A percentile compares a stretch with the other conserved stretches of the same genome.
These are phyloP conservation scores for Boletus patriciae DNA, from an alignment of 768 basidiomycete species.

Conservation along the genomic window DNA sequence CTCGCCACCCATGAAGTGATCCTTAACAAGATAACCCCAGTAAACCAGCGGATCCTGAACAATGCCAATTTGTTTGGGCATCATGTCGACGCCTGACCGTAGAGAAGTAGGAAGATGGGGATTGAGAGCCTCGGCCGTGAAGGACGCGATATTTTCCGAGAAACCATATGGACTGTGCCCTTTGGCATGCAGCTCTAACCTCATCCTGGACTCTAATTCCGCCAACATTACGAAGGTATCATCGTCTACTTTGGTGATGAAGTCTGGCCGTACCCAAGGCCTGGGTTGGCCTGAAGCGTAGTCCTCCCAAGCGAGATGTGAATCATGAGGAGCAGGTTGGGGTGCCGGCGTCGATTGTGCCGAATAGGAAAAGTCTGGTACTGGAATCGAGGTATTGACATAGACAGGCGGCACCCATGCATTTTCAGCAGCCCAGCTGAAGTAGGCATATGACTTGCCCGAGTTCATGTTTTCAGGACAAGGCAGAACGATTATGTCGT, in stretches of 20 bases:
- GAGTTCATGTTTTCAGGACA: slow-evolving; percentile 94
- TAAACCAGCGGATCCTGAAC: slow-evolving; percentile 70
- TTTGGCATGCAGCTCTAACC: slow-evolving; percentile 65
- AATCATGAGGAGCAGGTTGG: slow-evolving; percentile 69
- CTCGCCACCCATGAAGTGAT: slow-evolving; percentile 95
- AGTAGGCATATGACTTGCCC: slow-evolving; percentile 90
- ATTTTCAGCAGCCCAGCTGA: slow-evolving; percentile 87
- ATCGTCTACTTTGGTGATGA: slow-evolving; percentile 92
- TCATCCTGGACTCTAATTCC: slow-evolving; percentile 87
- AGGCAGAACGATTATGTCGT: slow-evolving; percentile 83
- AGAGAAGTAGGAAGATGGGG: not conserved
- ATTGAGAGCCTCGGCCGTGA: not conserved
- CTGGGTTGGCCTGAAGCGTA: slow-evolving; percentile 40
- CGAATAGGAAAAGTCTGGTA: slow-evolving; percentile 63
- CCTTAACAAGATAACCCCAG: slow-evolving; percentile 90
- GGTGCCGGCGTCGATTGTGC: slow-evolving; percentile 56
- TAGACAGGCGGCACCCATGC: slow-evolving; percentile 89
- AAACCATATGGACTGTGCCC: slow-evolving; percentile 28
- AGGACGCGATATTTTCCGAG: slow-evolving; percentile 9
- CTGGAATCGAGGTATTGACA: slow-evolving; percentile 41
- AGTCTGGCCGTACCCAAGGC: slow-evolving; percentile 87
- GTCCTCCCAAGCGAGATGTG: slow-evolving; percentile 57
- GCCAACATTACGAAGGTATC: slow-evolving; percentile 95
- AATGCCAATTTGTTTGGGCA: slow-evolving; percentile 9
- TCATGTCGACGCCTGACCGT: not conserved